Base-by-base conservation (phyloP, 345 rosid species). In the Salix koriyanagi region DNA sequence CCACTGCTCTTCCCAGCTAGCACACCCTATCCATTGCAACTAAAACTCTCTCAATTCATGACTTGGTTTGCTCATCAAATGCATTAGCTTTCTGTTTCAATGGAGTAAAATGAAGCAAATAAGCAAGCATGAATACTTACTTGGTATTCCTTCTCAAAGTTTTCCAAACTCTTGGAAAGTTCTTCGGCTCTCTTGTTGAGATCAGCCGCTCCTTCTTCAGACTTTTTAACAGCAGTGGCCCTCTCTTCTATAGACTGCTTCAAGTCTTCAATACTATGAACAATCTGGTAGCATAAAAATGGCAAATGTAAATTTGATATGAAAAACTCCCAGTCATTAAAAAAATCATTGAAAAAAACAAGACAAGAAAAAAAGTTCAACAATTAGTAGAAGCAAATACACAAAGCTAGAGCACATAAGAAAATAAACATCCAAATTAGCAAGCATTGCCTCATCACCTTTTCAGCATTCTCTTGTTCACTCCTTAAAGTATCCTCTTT, bases 1-100 rank as follows among this genome's bases (percentile, higher is more conserved):
- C 97, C 97, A 78, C 87, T 91, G 81, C 97, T 93, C 82, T 96
- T 96, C 48, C 99, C 99, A 88, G 95, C 97, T 73, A 93, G 85
- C 67, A 96, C 89, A 36, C 98, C 99, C 98, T 96, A 79, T 52
- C 54, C 66, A 80, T 61, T 71, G 58, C 23, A 82, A 76, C 72
- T 72, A 56, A 52, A 25, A 21, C 52, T 58, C 74, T 50, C 79
- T 78, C 79, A 82, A 19, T 39, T 74, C 39, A 77, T 11, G 42
- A 61, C 36, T 48, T 65, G 39, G 64, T 30, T 80, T 19, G 18
- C 37, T 65, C 26, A 75, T 71, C 23, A 54, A 30, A 69, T 44
- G 50, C 52, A 74, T 28, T 62, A 37, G 34, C 66, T 16, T 50
- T 46, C 50, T 54, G 14, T 23, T 7, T 39, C 32, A 23, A 62